phyloP scores from a whole-genome alignment of 176 grass and related monocot genomes.

The Aegilops umbellulata region DNA sequence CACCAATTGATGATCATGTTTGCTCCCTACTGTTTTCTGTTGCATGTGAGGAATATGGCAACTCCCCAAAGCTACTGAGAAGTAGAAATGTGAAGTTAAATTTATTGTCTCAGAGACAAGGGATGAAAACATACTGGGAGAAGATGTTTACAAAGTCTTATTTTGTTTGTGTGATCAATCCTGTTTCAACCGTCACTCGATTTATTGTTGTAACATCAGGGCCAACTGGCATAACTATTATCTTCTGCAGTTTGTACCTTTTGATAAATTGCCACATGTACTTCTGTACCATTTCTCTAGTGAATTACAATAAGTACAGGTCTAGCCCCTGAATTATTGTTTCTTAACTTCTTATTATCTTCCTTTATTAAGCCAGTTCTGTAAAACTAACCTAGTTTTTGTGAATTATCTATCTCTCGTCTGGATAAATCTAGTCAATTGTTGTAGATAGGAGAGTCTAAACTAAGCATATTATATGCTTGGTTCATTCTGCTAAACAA shows the following conservation, averaged over 20 bases:
- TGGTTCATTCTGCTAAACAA: background rate
- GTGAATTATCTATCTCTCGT: background rate
- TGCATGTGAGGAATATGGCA: background rate
- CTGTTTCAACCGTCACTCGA: background rate
- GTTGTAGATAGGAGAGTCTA: background rate
- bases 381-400: background rate
- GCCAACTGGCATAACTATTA: background rate
- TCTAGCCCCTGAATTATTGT: background rate
- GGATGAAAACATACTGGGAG: background rate
- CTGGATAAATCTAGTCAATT: background rate
- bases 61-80: background rate
- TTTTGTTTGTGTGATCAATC: slow-evolving; percentile 1
- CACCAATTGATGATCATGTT: background rate
- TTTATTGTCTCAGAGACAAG: background rate
- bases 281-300: background rate
- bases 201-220: background rate
- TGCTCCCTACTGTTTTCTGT: background rate
- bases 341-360: background rate
- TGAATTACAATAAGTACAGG: background rate
- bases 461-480: slow-evolving; percentile 2
- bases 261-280: background rate
- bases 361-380: background rate
- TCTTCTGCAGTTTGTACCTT: background rate
- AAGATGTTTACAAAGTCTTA: background rate
- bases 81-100: background rate